These are phyloP conservation scores for Trypanosoma grayi DNA, from an alignment of 208 protist genomes.

Conservation along the genomic window DNA sequence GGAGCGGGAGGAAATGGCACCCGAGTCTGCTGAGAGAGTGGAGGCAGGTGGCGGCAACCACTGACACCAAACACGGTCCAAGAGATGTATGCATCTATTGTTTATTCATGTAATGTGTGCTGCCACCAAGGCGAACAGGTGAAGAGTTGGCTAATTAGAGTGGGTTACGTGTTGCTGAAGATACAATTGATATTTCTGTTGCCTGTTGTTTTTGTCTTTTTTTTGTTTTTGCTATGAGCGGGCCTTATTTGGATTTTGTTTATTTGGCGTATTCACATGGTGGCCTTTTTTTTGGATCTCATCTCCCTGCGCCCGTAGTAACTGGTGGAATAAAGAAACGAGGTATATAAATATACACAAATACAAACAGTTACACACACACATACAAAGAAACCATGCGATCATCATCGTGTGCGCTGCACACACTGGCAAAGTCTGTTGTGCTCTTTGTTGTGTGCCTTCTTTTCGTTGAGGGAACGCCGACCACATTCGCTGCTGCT, in stretches of 20 bases:
- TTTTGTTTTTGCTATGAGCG: not conserved
- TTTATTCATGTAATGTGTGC: conserved; percentile 8
- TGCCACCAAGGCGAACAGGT: too few relatives aligned
- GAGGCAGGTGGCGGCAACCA: not conserved
- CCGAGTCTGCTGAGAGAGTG: too few relatives aligned
- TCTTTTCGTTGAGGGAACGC: not conserved
- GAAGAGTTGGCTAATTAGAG: too few relatives aligned
- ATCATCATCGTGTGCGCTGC: not conserved
- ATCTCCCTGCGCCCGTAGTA: too few relatives aligned
- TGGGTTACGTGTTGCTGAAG: too few relatives aligned
- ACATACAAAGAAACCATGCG: not conserved
- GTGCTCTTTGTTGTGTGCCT: conserved; percentile 1
- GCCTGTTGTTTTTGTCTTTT: too few relatives aligned
- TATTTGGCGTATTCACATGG: not conserved
- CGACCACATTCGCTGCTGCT: not conserved
- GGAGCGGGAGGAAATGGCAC: not conserved
- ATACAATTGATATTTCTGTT: too few relatives aligned
- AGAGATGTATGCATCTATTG: not conserved
- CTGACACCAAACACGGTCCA: not conserved
- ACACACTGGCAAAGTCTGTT: not conserved
- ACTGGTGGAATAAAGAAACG: too few relatives aligned
- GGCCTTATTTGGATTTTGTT: not conserved
- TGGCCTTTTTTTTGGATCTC: not conserved
- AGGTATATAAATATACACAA: not conserved
- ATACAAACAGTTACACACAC: not conserved